Evolutionary conservation across 2,329 filamentous ascomycete species (phyloP).

Genomic region (Phialophora chinensis): DNA sequence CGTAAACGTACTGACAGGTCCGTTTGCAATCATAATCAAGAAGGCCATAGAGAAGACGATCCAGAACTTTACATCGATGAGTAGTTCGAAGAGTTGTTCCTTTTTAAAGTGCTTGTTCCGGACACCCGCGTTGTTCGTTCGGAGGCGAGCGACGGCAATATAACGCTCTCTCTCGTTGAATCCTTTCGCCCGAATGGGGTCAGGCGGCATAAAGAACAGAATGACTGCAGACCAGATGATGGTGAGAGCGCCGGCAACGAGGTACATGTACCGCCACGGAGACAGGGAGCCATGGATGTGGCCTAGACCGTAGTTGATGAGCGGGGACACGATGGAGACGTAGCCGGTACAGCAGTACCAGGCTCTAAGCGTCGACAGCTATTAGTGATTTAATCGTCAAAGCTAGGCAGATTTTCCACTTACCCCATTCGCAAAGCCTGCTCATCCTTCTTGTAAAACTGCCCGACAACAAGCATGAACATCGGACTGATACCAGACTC

Average conservation of each 20-base stretch:
- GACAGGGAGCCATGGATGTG: constrained; percentile 63
- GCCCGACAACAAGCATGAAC: constrained; percentile 68
- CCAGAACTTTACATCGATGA: constrained; percentile 66
- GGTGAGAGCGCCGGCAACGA: constrained; percentile 68
- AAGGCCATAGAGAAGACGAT: constrained; percentile 70
- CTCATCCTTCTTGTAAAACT: constrained; percentile 70
- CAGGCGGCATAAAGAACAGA: constrained; percentile 69
- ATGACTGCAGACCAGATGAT: constrained; percentile 63
- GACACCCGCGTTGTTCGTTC: constrained; percentile 68
- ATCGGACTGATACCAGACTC: constrained; percentile 69
- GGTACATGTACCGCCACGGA: constrained; percentile 73
- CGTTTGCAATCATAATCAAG: constrained; percentile 71
- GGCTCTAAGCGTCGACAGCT: constrained; percentile 1
- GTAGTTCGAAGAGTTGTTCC: constrained; percentile 63
- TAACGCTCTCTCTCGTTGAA: constrained; percentile 66
- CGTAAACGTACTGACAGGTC: constrained; percentile 69
- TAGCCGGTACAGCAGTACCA: constrained; percentile 48
- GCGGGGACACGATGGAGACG: constrained; percentile 55
- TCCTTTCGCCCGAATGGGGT: constrained; percentile 72
- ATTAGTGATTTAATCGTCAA: background rate
- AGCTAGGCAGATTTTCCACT: background rate
- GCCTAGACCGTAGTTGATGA: constrained; percentile 70
- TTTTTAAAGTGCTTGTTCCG: constrained; percentile 66
- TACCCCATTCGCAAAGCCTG: constrained; percentile 66
- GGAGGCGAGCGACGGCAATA: constrained; percentile 68